These are phyloP conservation scores for Apiotrichum siamense DNA, from an alignment of 1,284 basidiomycete genomes.

Conservation along the genomic window DNA sequence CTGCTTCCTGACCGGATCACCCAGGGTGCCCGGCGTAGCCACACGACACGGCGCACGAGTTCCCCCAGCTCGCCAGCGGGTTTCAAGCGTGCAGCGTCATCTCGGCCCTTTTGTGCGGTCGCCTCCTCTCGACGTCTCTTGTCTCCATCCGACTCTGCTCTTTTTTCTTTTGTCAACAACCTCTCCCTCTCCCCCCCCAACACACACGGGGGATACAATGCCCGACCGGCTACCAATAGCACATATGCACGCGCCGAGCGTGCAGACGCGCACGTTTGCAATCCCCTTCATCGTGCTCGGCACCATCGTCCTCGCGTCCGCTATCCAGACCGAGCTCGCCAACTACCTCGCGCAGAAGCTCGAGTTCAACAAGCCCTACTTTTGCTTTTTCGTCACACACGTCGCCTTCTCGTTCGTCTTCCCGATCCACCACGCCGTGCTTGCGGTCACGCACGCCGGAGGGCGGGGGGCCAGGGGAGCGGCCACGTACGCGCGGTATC, in stretches of 20 bases:
- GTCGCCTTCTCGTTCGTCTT: conserved; percentile 42
- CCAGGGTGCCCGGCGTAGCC: too few relatives aligned
- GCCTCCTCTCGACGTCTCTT: too few relatives aligned
- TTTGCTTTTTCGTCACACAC: conserved; percentile 47
- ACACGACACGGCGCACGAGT: too few relatives aligned
- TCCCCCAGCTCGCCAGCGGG: too few relatives aligned
- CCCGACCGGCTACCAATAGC: background rate
- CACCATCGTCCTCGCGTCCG: conserved; percentile 38
- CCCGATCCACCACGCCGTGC: conserved; percentile 33
- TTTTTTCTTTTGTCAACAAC: background rate
- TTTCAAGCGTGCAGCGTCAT: too few relatives aligned
- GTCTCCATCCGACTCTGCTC: too few relatives aligned
- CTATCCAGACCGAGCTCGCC: conserved; percentile 44
- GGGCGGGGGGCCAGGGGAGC: background rate
- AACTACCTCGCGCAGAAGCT: conserved; percentile 26
- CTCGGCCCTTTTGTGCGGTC: too few relatives aligned
- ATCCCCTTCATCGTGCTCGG: conserved; percentile 37
- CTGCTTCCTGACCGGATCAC: too few relatives aligned
- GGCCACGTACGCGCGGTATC: background rate
- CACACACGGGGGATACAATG: background rate
- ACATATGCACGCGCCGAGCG: background rate
- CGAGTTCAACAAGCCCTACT: conserved; percentile 43
- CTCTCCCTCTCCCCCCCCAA: background rate
- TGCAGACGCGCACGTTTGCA: conserved; percentile 7
- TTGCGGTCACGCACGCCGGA: conserved; percentile 9